A percentile compares a stretch with the other conserved stretches of the same genome.
These are phyloP conservation scores for Phaeomoniella chlamydospora DNA, from an alignment of 2,329 filamentous ascomycete genomes.

Conservation along the genomic window DNA sequence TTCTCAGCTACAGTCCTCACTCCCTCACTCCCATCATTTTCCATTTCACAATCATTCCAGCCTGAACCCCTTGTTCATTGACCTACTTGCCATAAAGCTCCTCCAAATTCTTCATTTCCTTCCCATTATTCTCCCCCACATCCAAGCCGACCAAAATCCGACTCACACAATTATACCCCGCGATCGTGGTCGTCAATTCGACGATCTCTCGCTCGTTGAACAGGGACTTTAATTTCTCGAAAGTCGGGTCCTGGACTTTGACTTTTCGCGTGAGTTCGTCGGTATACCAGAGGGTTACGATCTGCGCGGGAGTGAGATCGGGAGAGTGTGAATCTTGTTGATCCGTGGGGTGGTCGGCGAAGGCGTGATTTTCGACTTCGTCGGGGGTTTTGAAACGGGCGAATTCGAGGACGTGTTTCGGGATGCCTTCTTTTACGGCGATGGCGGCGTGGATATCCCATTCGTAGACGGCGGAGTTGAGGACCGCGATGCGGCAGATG, in stretches of 20 bases:
- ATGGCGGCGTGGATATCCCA: conserved; percentile 70
- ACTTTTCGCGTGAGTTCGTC: conserved; percentile 73
- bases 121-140: conserved; percentile 30
- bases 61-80: too few relatives aligned
- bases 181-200: conserved; percentile 66
- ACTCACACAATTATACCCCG: conserved; percentile 74
- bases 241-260: conserved; percentile 52
- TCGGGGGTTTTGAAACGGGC: not conserved
- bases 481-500: conserved; percentile 65
- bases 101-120: not conserved
- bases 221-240: conserved; percentile 39
- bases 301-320: conserved; percentile 6
- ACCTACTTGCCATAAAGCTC: too few relatives aligned
- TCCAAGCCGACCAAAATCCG: conserved; percentile 71
- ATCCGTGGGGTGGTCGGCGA: not conserved
- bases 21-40: too few relatives aligned
- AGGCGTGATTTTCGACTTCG: too few relatives aligned
- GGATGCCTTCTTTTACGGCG: conserved; percentile 22
- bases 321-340: not conserved
- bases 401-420: conserved; percentile 5
- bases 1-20: too few relatives aligned
- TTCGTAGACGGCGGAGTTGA: conserved; percentile 72
- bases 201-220: conserved; percentile 63
- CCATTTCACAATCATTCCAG: too few relatives aligned
- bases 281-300: conserved; percentile 55